These are phyloP conservation scores for Hymenoscyphus infarciens DNA, from an alignment of 2,329 filamentous ascomycete genomes.

Conservation along the genomic window DNA sequence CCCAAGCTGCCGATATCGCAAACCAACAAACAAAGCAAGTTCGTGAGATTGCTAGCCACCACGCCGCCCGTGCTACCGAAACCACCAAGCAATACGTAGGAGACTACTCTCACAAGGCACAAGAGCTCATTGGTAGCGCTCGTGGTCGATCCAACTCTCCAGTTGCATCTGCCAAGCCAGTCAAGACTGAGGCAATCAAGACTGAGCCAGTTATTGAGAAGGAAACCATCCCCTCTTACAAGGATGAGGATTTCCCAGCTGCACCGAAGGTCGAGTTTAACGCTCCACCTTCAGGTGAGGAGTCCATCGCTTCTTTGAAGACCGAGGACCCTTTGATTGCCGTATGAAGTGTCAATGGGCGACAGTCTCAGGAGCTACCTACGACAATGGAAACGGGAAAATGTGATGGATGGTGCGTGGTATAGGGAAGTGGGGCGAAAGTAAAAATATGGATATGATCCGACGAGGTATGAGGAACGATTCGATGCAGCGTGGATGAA, in stretches of 20 bases:
- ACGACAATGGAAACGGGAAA: neutral
- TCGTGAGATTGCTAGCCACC: slow-evolving; percentile 58
- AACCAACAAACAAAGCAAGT: slow-evolving; percentile 62
- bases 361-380: neutral
- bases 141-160: slow-evolving; percentile 32
- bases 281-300: slow-evolving; percentile 19
- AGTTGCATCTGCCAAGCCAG: slow-evolving; percentile 6
- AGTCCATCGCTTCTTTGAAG: slow-evolving; percentile 9
- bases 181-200: slow-evolving; percentile 12
- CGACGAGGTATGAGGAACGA: slow-evolving; percentile 22
- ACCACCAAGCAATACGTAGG: slow-evolving; percentile 65
- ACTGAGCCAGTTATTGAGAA: slow-evolving; percentile 25
- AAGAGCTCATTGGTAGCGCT: slow-evolving; percentile 54
- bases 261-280: slow-evolving; percentile 35
- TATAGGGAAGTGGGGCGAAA: slow-evolving; percentile 5
- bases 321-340: slow-evolving; percentile 29
- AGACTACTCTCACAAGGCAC: slow-evolving; percentile 65
- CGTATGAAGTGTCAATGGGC: slow-evolving; percentile 21
- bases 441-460: slow-evolving; percentile 13
- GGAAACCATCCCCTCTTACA: slow-evolving; percentile 23
- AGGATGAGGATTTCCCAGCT: slow-evolving; percentile 32
- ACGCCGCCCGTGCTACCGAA: slow-evolving; percentile 59
- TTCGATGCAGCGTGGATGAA: slow-evolving; percentile 19
- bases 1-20: slow-evolving; percentile 54
- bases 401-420: slow-evolving; percentile 3